Conservation (phyloP, 768 basidiomycete genomes). For the Russula sp. region DNA sequence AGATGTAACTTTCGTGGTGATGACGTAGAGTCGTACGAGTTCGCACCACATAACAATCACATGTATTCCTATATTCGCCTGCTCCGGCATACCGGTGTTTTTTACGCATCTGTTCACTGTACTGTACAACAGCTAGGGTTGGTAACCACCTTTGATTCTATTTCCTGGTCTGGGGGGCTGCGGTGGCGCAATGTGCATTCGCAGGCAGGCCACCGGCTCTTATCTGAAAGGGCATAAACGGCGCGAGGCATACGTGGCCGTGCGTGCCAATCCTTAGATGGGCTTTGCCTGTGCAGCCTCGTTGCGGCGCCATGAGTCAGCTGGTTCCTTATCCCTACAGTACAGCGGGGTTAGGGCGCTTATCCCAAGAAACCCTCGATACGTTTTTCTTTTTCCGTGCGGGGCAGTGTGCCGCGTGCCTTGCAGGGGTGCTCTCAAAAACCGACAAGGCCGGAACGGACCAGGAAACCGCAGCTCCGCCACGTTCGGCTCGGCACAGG, state of each 20-base stretch:
- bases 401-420: neutral
- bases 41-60: neutral
- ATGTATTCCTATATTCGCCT: neutral
- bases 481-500: constrained; percentile 5
- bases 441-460: constrained; percentile 12
- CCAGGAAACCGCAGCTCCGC: constrained; percentile 1
- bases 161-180: too few species aligned
- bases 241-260: constrained; percentile 5
- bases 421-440: neutral
- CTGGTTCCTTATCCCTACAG: neutral
- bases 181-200: neutral
- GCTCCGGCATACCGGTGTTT: neutral
- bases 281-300: neutral
- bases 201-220: neutral
- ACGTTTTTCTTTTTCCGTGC: neutral
- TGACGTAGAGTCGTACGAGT: neutral
- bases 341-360: constrained; percentile 6
- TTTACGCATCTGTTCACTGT: neutral
- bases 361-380: neutral
- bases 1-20: neutral
- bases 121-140: neutral
- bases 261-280: neutral
- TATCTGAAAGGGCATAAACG: neutral
- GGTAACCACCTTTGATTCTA: too few species aligned
- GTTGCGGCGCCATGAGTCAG: constrained; percentile 2